These are phyloP conservation scores for Eucalyptus victrix DNA, from an alignment of 345 rosid species.

Conservation along the genomic window DNA sequence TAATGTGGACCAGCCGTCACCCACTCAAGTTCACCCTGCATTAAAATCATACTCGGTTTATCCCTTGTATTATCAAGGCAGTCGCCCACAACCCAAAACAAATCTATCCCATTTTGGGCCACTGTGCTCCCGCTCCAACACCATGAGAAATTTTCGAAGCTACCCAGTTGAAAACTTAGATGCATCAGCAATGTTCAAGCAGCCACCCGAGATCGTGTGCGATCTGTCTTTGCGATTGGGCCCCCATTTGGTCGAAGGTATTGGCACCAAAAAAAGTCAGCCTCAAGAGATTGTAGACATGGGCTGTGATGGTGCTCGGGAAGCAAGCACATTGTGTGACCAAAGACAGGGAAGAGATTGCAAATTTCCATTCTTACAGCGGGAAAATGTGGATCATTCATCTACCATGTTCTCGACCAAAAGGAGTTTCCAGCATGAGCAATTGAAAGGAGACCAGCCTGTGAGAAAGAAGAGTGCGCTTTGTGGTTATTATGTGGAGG, in stretches of 20 bases:
- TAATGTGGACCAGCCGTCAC: background rate
- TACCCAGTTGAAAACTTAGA: background rate
- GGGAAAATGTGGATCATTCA: background rate
- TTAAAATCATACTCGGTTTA: conserved; percentile 13
- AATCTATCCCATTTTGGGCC: background rate
- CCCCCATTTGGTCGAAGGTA: conserved; percentile 19
- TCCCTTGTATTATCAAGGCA: conserved; percentile 27
- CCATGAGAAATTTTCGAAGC: background rate
- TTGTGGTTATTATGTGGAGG: conserved; percentile 7
- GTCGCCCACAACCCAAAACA: background rate
- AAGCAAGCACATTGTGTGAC: conserved; percentile 6
- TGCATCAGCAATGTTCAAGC: background rate
- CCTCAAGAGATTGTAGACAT: background rate
- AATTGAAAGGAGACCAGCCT: background rate
- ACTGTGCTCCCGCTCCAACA: background rate
- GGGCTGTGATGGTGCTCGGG: background rate
- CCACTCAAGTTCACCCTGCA: conserved; percentile 2
- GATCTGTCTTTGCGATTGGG: conserved; percentile 78
- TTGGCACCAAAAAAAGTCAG: background rate
- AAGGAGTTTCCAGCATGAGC: background rate
- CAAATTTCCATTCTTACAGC: background rate
- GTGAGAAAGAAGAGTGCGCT: conserved; percentile 24
- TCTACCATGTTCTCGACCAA: background rate
- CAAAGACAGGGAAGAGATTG: background rate
- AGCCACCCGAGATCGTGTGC: conserved; percentile 12